Evolutionary conservation across 306 rosid genomes (phyloP).

Genomic region (Casuarina equisetifolia): DNA sequence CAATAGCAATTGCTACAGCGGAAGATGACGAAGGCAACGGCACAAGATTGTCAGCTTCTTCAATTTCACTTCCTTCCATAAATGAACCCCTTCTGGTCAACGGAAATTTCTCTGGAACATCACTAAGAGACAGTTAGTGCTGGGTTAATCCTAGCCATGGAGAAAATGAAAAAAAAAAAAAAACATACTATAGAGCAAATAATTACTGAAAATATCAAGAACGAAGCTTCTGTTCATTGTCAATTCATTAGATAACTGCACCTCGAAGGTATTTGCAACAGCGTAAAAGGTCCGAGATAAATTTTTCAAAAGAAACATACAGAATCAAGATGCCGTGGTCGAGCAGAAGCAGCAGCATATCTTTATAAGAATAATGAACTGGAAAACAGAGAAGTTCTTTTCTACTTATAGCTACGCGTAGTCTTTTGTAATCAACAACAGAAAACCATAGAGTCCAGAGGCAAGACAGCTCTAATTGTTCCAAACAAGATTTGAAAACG

Average conservation of each 20-base stretch:
- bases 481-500: not conserved
- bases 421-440: not conserved
- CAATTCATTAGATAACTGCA: not conserved
- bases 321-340: not conserved
- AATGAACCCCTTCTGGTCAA: conserved; percentile 14
- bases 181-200: too few relatives aligned
- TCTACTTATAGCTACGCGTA: not conserved
- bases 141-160: not conserved
- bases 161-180: not conserved
- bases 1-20: conserved; percentile 73
- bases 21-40: conserved; percentile 39
- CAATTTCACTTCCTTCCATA: conserved; percentile 46
- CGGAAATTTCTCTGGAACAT: conserved; percentile 23
- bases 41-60: conserved; percentile 20
- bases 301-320: not conserved
- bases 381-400: not conserved
- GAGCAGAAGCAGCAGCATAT: conserved; percentile 2
- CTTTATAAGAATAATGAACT: not conserved
- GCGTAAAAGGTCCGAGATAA: not conserved
- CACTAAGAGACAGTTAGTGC: conserved; percentile 5
- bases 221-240: not conserved
- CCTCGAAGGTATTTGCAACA: not conserved
- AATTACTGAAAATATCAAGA: not conserved
- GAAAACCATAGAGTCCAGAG: not conserved
- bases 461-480: not conserved